Conservation (phyloP, 345 rosid species). For the Eucalyptus marginata region DNA sequence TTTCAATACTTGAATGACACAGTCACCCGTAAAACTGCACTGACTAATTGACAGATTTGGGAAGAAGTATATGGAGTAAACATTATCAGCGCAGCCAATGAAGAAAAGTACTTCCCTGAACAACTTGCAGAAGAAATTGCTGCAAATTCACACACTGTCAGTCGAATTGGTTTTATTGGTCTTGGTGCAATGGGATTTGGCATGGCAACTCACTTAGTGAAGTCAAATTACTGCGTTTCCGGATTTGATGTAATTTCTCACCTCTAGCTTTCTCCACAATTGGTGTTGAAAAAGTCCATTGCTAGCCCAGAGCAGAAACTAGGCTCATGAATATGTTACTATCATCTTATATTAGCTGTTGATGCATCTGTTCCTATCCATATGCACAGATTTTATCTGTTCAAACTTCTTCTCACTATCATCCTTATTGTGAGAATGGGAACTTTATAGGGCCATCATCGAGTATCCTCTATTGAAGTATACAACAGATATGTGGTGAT, state of each 20-base stretch:
- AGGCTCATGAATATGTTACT: neutral
- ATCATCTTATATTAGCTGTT: neutral
- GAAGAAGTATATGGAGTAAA: conserved; percentile 52
- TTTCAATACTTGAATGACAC: neutral
- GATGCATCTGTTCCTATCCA: neutral
- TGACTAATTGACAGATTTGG: conserved; percentile 42
- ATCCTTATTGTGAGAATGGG: neutral
- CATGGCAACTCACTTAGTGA: conserved; percentile 82
- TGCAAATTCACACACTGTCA: conserved; percentile 39
- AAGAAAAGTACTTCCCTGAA: conserved; percentile 63
- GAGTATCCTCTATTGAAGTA: neutral
- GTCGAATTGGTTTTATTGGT: conserved; percentile 78
- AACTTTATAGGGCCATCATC: neutral
- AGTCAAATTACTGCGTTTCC: conserved; percentile 47
- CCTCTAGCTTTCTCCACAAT: neutral
- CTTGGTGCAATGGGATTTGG: conserved; percentile 99
- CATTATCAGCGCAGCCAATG: conserved; percentile 46
- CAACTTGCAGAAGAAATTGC: conserved; percentile 46
- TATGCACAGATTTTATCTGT: neutral
- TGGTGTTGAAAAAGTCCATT: neutral
- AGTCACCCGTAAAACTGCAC: neutral
- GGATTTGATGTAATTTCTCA: conserved; percentile 77
- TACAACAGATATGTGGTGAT: neutral
- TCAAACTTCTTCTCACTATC: neutral
- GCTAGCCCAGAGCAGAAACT: neutral